Evolutionary conservation across 495 filamentous ascomycete species (phyloP).

Genomic region (Podospora tetraspora): DNA sequence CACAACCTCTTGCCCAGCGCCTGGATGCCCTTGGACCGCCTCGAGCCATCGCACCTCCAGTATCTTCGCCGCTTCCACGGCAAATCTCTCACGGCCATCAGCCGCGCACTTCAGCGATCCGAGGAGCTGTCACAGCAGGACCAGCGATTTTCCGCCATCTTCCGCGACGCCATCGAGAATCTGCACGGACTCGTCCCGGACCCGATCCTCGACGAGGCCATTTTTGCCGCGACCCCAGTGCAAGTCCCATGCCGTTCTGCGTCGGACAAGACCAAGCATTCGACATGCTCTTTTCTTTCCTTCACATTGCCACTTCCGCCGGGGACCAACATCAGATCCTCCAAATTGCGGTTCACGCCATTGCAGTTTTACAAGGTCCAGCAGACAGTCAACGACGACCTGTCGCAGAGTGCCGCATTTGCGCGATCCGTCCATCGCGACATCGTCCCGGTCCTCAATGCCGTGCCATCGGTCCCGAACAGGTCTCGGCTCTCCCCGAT

Average conservation of each 20-base stretch:
- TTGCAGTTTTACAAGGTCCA: conserved; percentile 47
- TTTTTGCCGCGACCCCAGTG: conserved; percentile 33
- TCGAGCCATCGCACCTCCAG: conserved; percentile 55
- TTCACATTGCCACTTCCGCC: conserved; percentile 44
- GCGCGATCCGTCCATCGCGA: conserved; percentile 42
- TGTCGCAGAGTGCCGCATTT: conserved; percentile 40
- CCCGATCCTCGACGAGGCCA: conserved; percentile 40
- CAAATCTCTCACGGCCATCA: conserved; percentile 47
- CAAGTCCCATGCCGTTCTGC: conserved; percentile 37
- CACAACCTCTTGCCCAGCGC: conserved; percentile 65
- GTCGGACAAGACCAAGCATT: conserved; percentile 16
- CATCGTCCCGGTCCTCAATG: conserved; percentile 36
- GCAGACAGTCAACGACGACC: conserved; percentile 42
- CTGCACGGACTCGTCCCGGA: conserved; percentile 38
- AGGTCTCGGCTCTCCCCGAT: neutral
- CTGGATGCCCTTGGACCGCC: conserved; percentile 50
- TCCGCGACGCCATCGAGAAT: conserved; percentile 34
- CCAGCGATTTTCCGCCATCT: conserved; percentile 29
- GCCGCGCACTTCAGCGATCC: conserved; percentile 42
- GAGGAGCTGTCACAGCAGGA: conserved; percentile 23
- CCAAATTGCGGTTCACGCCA: conserved; percentile 40
- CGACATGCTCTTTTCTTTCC: conserved; percentile 37
- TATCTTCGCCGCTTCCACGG: conserved; percentile 55
- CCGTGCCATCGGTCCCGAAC: conserved; percentile 28
- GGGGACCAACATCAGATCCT: conserved; percentile 29